These are phyloP conservation scores for Schoenoplectus triqueter DNA, from an alignment of 202 grass and related monocot species.

Conservation along the genomic window DNA sequence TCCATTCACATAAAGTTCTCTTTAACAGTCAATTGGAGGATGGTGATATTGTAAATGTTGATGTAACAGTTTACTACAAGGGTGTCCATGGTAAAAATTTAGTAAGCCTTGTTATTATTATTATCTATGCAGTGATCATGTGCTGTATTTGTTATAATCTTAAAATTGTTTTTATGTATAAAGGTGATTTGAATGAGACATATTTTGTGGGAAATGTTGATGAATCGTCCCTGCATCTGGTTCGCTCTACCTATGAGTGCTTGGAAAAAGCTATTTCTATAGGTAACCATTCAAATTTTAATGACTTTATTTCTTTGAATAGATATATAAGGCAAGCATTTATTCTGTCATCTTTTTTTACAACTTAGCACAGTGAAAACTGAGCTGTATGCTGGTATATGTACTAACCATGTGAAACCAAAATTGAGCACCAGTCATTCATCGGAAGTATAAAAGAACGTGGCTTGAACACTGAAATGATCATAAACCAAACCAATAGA, in stretches of 20 bases:
- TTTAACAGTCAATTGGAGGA: conserved; percentile 83
- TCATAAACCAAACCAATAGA: conserved; percentile 13
- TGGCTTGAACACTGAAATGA: background rate
- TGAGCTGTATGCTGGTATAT: background rate
- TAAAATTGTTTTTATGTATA: conserved; percentile 26
- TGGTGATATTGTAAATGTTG: conserved; percentile 98
- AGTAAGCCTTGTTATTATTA: conserved; percentile 6
- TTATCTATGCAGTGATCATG: conserved; percentile 17
- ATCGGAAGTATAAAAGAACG: background rate
- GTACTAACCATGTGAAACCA: background rate
- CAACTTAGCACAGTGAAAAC: background rate
- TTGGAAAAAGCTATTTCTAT: conserved; percentile 99
- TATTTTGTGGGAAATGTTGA: conserved; percentile 98
- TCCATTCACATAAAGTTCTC: conserved; percentile 38
- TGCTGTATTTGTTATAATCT: conserved; percentile 12
- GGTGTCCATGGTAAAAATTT: conserved; percentile 81
- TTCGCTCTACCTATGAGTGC: conserved; percentile 89
- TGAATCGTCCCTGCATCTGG: conserved; percentile 89
- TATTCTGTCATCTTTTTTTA: background rate
- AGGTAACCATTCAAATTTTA: conserved; percentile 53
- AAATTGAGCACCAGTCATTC: background rate
- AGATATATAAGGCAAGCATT: background rate
- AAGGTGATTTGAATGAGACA: conserved; percentile 97
- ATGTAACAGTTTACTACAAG: conserved; percentile 90
- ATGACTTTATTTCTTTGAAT: background rate